These are phyloP conservation scores for Sugiyamaella xylanicola DNA, from an alignment of 1,139 yeast species.

Conservation along the genomic window DNA sequence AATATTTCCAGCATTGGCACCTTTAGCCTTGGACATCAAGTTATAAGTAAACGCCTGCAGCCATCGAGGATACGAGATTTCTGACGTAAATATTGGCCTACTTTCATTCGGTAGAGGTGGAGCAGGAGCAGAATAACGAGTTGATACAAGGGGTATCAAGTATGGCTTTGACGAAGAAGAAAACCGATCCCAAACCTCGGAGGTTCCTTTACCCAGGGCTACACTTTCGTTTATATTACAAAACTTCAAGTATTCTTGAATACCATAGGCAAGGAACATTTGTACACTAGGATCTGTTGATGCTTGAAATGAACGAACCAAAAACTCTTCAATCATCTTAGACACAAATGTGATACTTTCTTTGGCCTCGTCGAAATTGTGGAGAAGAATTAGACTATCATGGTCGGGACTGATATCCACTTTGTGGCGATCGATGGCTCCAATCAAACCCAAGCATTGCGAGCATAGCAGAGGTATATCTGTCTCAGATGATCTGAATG, in stretches of 20 bases:
- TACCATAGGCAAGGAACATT: slow-evolving; percentile 79
- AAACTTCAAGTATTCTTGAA: slow-evolving; percentile 79
- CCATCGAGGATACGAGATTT: slow-evolving; percentile 59
- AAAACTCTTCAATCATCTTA: slow-evolving; percentile 63
- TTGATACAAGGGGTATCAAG: slow-evolving; percentile 70
- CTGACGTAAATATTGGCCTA: slow-evolving; percentile 56
- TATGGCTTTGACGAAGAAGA: slow-evolving; percentile 73
- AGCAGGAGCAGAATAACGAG: slow-evolving; percentile 65
- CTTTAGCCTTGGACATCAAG: slow-evolving; percentile 51
- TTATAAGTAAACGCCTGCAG: slow-evolving; percentile 67
- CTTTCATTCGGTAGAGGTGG: slow-evolving; percentile 30
- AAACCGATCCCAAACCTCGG: slow-evolving; percentile 59
- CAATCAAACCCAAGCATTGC: slow-evolving; percentile 71
- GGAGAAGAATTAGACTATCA: slow-evolving; percentile 53
- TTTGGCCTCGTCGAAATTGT: slow-evolving; percentile 60
- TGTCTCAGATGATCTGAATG: slow-evolving; percentile 47
- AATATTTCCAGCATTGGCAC: slow-evolving; percentile 51
- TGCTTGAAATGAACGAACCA: slow-evolving; percentile 85
- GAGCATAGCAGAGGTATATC: slow-evolving; percentile 63
- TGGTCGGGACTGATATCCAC: slow-evolving; percentile 51
- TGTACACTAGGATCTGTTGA: slow-evolving; percentile 87
- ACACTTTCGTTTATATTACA: slow-evolving; percentile 53
- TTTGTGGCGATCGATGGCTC: slow-evolving; percentile 73
- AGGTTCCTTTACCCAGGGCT: slow-evolving; percentile 14
- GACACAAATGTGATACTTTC: slow-evolving; percentile 69